Evolutionary conservation across 78 protist species (phyloP).

Genomic region (Dictyostelium discoideum): dicty_2.7 NC_007089.4:1887001-1887500

Average conservation of each 20-base stretch:
- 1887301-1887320: not conserved
- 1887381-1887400: constrained; percentile 57
- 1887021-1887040: constrained; percentile 63
- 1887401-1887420: constrained; percentile 33
- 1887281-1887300: constrained; percentile 49
- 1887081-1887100: constrained; percentile 65
- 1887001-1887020: not conserved
- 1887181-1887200: not conserved
- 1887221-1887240: constrained; percentile 30
- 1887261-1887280: constrained; percentile 67
- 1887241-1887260: constrained; percentile 15
- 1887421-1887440: constrained; percentile 31
- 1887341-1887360: constrained; percentile 67
- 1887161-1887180: constrained; percentile 20
- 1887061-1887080: not conserved
- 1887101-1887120: constrained; percentile 57
- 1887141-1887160: constrained; percentile 27
- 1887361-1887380: constrained; percentile 66
- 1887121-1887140: constrained; percentile 28
- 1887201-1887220: not conserved
- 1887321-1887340: constrained; percentile 38
- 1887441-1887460: not conserved
- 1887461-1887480: constrained; percentile 75
- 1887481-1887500: constrained; percentile 48
- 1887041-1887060: not conserved